phyloP scores from a whole-genome alignment of 2,329 filamentous ascomycete genomes.

The Ascocoryne sarcoides region DNA sequence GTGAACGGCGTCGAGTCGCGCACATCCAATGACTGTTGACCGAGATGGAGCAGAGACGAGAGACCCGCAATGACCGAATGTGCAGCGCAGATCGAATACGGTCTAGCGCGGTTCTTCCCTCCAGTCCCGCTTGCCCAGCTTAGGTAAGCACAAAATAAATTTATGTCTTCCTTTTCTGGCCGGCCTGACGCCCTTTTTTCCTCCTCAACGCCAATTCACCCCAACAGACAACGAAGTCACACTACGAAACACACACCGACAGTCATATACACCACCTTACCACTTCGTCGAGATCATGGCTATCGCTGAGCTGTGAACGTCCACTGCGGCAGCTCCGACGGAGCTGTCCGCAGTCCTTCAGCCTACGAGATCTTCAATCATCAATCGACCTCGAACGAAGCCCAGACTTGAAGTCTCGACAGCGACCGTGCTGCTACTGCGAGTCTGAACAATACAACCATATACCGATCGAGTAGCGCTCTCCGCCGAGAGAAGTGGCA shows the following conservation, averaged over 20 bases:
- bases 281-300: constrained; percentile 68
- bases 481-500: constrained; percentile 14
- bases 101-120: too few species aligned
- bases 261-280: constrained; percentile 19
- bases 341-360: constrained; percentile 72
- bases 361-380: constrained; percentile 63
- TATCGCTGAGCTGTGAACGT: constrained; percentile 86
- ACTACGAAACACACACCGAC: constrained; percentile 31
- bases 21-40: too few species aligned
- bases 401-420: constrained; percentile 41
- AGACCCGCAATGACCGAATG: too few species aligned
- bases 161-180: too few species aligned
- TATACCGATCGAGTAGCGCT: constrained; percentile 22
- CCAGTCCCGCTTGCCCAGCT: too few species aligned
- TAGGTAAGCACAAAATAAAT: too few species aligned
- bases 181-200: too few species aligned
- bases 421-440: constrained; percentile 10
- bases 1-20: too few species aligned
- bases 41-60: too few species aligned
- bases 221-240: constrained; percentile 59
- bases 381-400: constrained; percentile 61
- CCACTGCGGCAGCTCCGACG: constrained; percentile 58
- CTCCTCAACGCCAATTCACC: too few species aligned
- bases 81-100: too few species aligned
- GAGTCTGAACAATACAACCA: constrained; percentile 29